Evolutionary conservation across 768 basidiomycete genomes (phyloP).

Genomic region (Collybiopsis confluens): DNA sequence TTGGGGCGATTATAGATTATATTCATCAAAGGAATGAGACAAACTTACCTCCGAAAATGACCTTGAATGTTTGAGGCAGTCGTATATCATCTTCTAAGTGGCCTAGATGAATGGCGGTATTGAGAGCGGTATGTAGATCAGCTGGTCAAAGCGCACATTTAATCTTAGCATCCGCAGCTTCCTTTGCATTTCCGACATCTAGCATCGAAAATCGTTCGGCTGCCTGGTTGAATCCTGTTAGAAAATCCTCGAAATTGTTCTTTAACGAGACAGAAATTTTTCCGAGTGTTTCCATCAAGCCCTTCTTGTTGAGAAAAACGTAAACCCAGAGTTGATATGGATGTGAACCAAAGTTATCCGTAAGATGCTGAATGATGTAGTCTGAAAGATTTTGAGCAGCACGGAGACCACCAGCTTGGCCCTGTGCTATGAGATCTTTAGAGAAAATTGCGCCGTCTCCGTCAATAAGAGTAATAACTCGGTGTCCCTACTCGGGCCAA

Average conservation of each 20-base stretch:
- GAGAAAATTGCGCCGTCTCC: constrained; percentile 65
- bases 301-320: constrained; percentile 61
- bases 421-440: constrained; percentile 46
- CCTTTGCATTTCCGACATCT: constrained; percentile 68
- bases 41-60: constrained; percentile 60
- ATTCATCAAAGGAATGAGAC: background rate
- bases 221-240: constrained; percentile 68
- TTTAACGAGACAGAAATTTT: constrained; percentile 22
- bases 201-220: constrained; percentile 63
- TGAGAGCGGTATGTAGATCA: background rate
- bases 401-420: constrained; percentile 51
- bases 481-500: constrained; percentile 20
- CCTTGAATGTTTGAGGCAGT: constrained; percentile 58
- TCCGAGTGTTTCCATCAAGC: constrained; percentile 47
- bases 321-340: constrained; percentile 58
- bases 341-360: constrained; percentile 15
- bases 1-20: too few species aligned
- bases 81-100: constrained; percentile 59
- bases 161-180: constrained; percentile 73
- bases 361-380: constrained; percentile 4
- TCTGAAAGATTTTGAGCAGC: constrained; percentile 46
- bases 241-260: constrained; percentile 55
- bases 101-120: constrained; percentile 33
- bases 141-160: constrained; percentile 44
- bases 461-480: constrained; percentile 52